A percentile compares a stretch with the other conserved stretches of the same genome.
Evolutionary conservation across 1,284 basidiomycete genomes (phyloP).

Genomic region (Anthracocystis panici-leucophaei): DNA sequence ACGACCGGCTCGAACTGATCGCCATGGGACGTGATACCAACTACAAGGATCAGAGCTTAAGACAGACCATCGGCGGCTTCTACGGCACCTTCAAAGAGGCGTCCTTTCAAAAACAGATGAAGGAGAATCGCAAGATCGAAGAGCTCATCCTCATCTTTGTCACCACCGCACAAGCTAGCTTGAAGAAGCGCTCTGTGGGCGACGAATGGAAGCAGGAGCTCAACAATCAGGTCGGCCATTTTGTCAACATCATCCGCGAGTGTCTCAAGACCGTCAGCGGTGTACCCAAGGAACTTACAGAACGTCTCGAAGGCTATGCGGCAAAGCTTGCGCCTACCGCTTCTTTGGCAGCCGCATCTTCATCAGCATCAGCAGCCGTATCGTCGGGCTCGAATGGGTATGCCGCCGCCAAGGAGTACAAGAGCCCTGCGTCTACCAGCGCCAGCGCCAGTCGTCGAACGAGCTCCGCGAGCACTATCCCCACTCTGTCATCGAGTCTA

Average conservation of each 20-base stretch:
- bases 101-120: slow-evolving; percentile 74
- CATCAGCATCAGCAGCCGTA: slow-evolving; percentile 13
- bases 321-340: slow-evolving; percentile 75
- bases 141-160: slow-evolving; percentile 96
- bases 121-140: slow-evolving; percentile 95
- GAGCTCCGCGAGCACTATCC: slow-evolving; percentile 43
- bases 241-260: slow-evolving; percentile 86
- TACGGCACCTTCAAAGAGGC: slow-evolving; percentile 66
- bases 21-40: slow-evolving; percentile 65
- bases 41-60: slow-evolving; percentile 58
- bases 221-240: slow-evolving; percentile 88
- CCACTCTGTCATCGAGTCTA: slow-evolving; percentile 15
- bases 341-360: slow-evolving; percentile 1
- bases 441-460: slow-evolving; percentile 40
- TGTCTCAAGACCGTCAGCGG: slow-evolving; percentile 73
- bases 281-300: slow-evolving; percentile 80
- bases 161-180: slow-evolving; percentile 75
- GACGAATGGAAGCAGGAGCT: slow-evolving; percentile 91
- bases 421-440: slow-evolving; percentile 21
- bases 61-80: slow-evolving; percentile 65
- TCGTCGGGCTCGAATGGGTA: slow-evolving; percentile 28
- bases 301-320: slow-evolving; percentile 84
- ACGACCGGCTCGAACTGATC: slow-evolving; percentile 64
- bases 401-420: slow-evolving; percentile 26
- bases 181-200: slow-evolving; percentile 78